Conservation (phyloP, 176 grass and related monocot genomes). For the Oryza glaberrima region DNA sequence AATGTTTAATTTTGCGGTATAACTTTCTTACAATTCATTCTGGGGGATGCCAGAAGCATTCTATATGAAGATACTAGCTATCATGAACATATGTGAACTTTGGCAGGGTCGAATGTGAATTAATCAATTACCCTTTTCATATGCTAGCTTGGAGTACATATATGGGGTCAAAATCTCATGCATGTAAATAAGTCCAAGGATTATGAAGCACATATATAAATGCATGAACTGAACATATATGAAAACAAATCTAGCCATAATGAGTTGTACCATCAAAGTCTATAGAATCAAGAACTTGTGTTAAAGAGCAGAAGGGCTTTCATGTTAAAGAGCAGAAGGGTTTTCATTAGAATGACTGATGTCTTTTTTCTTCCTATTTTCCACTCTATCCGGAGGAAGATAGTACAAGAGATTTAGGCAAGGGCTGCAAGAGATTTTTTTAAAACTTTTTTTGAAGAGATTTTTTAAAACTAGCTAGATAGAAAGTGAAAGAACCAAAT, state of each 20-base stretch:
- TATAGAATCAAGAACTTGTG: neutral
- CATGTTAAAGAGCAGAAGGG: too few relatives aligned
- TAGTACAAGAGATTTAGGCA: neutral
- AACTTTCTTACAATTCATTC: too few relatives aligned
- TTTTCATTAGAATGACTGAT: neutral
- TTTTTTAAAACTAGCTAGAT: neutral
- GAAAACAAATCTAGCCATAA: neutral
- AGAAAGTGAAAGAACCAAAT: neutral
- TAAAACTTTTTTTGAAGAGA: neutral
- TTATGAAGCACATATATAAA: neutral
- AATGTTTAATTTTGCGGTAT: neutral
- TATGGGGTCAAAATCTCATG: neutral
- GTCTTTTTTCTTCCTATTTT: neutral
- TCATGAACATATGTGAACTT: too few relatives aligned
- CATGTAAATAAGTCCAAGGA: neutral
- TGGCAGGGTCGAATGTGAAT: too few relatives aligned
- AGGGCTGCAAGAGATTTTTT: neutral
- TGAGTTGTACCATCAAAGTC: neutral
- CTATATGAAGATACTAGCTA: too few relatives aligned
- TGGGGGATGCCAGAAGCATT: too few relatives aligned
- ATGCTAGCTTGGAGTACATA: neutral
- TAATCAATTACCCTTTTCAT: neutral
- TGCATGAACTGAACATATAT: neutral
- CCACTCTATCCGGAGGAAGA: neutral
- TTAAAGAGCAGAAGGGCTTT: neutral